Base-by-base conservation (phyloP, 2,329 filamentous ascomycete genomes). In the Fusarium torulosum region DNA sequence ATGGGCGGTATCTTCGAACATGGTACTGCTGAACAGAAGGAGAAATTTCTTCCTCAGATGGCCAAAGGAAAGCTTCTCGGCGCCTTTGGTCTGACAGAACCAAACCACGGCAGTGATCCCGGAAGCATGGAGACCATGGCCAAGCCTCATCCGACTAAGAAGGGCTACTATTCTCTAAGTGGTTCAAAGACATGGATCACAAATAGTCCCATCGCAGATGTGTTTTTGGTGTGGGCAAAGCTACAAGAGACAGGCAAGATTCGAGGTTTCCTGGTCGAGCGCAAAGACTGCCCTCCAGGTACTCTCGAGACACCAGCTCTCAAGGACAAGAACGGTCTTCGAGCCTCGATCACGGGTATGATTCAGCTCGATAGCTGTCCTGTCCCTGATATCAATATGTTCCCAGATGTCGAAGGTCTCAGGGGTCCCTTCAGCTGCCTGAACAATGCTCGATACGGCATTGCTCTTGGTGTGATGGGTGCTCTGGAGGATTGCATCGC, bases 311-410 rank as follows among this genome's bases (percentile, higher is more conserved):
- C 96, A 7, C 96, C 96, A 2, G 83, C 91, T 14, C 91, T 99
- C 78, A 96, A 96, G 83, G 88, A 98, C 82, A 99, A 99, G 86
- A 97, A 92, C 65, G 96, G 94, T 3, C 87, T 99, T 31, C 87
- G 96, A 59, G 96, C 96, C 14, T 97, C 93, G 14, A 91, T 97
- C 67, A 99, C 96, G 1, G 96, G 96, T 58, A 98, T 98, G 96
- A 97, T 99, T 70, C 94, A 97, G 72, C 86, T 99, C 75, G 95
- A 97, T 68, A 89, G 91, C 66, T 94, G 92, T 70, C 95, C 96
- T 1, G 93, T 99, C 1, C 90, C 94, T 0, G 89, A 90, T 70
- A 92, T 88, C 72, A 97, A 97, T 81, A 97, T 99, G 94, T 94
- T 99, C 74, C 94, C 94, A 1, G 87, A 92, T 2, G 87, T 97